Percentiles rank a stretch among this genome's conserved stretches.
phyloP scores from a whole-genome alignment of 2,329 filamentous ascomycete genomes.

The Hypoxylon sp. region DNA sequence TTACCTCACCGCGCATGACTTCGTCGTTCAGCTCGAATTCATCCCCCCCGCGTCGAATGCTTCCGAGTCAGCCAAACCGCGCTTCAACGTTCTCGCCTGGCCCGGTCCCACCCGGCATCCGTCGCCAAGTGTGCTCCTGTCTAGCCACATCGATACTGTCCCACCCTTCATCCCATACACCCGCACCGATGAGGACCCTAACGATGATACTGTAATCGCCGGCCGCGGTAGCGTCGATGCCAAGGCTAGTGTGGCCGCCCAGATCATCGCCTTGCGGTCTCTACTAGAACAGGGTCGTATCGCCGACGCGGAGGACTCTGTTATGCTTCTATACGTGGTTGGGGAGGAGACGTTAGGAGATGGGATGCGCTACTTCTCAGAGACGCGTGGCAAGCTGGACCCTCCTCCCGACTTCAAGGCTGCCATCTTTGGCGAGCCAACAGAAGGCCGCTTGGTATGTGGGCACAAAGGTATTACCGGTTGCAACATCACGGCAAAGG shows the following conservation, averaged over 20 bases:
- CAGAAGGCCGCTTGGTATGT: slow-evolving; percentile 86
- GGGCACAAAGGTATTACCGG: slow-evolving; percentile 90
- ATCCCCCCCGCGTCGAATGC: slow-evolving; percentile 57
- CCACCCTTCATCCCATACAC: slow-evolving; percentile 81
- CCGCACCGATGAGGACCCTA: slow-evolving; percentile 64
- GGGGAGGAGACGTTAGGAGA: slow-evolving; percentile 87
- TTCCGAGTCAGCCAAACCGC: slow-evolving; percentile 53
- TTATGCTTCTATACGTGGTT: slow-evolving; percentile 78
- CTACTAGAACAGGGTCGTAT: slow-evolving; percentile 60
- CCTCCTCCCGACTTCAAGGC: slow-evolving; percentile 67
- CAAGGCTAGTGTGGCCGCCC: slow-evolving; percentile 79
- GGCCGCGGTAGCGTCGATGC: slow-evolving; percentile 83
- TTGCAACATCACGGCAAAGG: slow-evolving; percentile 77
- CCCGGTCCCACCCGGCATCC: slow-evolving; percentile 62
- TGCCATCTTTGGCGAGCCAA: slow-evolving; percentile 94
- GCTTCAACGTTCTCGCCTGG: slow-evolving; percentile 86
- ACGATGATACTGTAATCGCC: slow-evolving; percentile 68
- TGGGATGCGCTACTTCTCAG: slow-evolving; percentile 78
- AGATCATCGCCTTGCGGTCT: slow-evolving; percentile 76
- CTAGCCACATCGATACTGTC: slow-evolving; percentile 86
- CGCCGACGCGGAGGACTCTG: slow-evolving; percentile 62
- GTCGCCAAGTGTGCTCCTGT: slow-evolving; percentile 74
- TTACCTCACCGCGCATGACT: slow-evolving; percentile 70
- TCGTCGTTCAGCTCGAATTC: slow-evolving; percentile 61
- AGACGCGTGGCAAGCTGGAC: slow-evolving; percentile 52